Conservation (phyloP, 2,329 filamentous ascomycete species). For the Botrytis medusae region DNA sequence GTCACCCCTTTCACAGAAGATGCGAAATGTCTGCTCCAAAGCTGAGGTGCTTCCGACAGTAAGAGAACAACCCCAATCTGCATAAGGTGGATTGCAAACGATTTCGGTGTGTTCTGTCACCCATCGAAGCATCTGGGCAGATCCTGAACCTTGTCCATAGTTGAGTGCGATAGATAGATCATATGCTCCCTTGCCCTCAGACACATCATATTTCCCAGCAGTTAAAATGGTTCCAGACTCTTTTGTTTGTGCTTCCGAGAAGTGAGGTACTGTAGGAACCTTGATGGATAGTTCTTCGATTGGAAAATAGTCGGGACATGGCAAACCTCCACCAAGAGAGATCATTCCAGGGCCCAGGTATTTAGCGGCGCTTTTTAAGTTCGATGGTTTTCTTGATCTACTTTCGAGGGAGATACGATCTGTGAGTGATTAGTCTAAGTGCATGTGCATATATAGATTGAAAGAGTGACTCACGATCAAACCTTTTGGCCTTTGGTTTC, state of each 20-base stretch:
- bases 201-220: conserved; percentile 82
- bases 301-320: conserved; percentile 90
- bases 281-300: conserved; percentile 75
- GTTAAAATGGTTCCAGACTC: conserved; percentile 59
- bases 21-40: conserved; percentile 78
- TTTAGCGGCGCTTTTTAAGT: conserved; percentile 47
- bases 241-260: conserved; percentile 67
- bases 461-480: conserved; percentile 68
- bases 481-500: conserved; percentile 77
- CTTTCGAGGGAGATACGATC: conserved; percentile 63
- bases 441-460: conserved; percentile 26
- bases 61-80: conserved; percentile 84
- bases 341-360: conserved; percentile 68
- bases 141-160: conserved; percentile 84
- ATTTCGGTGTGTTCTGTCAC: conserved; percentile 95
- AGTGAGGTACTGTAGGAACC: conserved; percentile 67
- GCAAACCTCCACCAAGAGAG: conserved; percentile 88
- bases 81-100: conserved; percentile 80
- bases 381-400: conserved; percentile 59
- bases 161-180: conserved; percentile 90
- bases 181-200: conserved; percentile 53
- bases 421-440: conserved; percentile 22
- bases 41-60: conserved; percentile 84
- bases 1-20: conserved; percentile 77
- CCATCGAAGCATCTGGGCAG: conserved; percentile 84